Evolutionary conservation across 306 rosid genomes (phyloP).

Genomic region (Casuarina glauca): DNA sequence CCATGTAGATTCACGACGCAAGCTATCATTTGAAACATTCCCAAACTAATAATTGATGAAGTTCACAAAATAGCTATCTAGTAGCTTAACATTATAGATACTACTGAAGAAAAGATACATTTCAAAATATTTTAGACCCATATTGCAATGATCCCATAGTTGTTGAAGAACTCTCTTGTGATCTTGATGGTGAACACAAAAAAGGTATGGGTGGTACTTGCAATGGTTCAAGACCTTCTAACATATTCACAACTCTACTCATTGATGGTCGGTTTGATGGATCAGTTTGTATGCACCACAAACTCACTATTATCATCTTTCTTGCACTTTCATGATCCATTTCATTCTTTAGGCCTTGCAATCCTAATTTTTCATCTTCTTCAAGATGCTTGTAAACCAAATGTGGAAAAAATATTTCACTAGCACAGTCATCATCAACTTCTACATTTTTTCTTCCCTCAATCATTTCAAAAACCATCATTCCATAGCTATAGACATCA

Average conservation of each 20-base stretch:
- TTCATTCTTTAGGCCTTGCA: conserved; percentile 9
- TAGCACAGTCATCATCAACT: conserved; percentile 7
- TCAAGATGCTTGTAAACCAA: conserved; percentile 33
- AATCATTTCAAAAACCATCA: conserved; percentile 45
- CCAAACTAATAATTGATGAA: too few relatives aligned
- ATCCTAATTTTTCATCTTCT: conserved; percentile 10
- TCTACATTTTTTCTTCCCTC: conserved; percentile 34
- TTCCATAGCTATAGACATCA: conserved; percentile 42
- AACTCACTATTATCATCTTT: conserved; percentile 30
- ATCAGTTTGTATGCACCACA: too few relatives aligned
- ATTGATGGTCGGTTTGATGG: too few relatives aligned
- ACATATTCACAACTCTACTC: too few relatives aligned
- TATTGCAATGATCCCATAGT: not conserved
- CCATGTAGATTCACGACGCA: too few relatives aligned
- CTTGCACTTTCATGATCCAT: conserved; percentile 4
- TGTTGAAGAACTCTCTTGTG: not conserved
- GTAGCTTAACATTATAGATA: too few relatives aligned
- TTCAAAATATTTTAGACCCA: not conserved
- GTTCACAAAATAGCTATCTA: too few relatives aligned
- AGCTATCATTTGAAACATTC: too few relatives aligned
- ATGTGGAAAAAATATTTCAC: conserved; percentile 12
- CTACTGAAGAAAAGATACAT: too few relatives aligned
- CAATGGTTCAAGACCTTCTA: conserved; percentile 19
- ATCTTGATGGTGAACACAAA: conserved; percentile 26
- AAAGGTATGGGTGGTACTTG: conserved; percentile 40